Percentiles rank a stretch among this genome's conserved stretches.
phyloP scores from a whole-genome alignment of 495 filamentous ascomycete genomes.

The Trichoderma orchidacearum region DNA sequence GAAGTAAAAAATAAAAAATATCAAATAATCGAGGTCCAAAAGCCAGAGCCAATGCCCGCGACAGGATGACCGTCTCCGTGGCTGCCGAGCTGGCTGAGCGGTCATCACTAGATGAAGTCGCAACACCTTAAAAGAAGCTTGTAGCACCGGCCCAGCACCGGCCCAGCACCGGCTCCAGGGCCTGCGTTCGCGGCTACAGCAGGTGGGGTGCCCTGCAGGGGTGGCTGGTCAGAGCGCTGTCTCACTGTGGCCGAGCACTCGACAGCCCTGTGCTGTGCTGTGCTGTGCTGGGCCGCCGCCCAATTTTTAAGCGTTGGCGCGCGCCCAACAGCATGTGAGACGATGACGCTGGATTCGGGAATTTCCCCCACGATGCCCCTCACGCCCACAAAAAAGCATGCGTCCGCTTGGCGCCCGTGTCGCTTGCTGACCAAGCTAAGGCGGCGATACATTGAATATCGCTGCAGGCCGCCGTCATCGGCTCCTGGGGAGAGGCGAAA shows the following conservation, averaged over 20 bases:
- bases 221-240: too few species aligned
- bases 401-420: not conserved
- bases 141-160: too few species aligned
- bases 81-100: not conserved
- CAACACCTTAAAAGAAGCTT: not conserved
- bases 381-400: not conserved
- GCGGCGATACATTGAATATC: not conserved
- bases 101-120: not conserved
- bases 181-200: not conserved
- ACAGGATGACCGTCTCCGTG: not conserved
- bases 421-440: not conserved
- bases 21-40: too few species aligned
- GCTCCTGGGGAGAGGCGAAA: not conserved
- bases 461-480: not conserved
- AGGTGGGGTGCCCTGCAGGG: not conserved
- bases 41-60: not conserved
- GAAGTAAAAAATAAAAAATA: too few species aligned
- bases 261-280: not conserved
- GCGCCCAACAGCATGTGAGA: not conserved
- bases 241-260: not conserved
- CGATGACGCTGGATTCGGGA: not conserved
- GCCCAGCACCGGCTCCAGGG: too few species aligned
- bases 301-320: not conserved
- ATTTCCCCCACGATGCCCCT: conserved; percentile 1
- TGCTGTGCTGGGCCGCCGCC: not conserved